Percentiles rank a stretch among this genome's conserved stretches.
Evolutionary conservation across 2,329 filamentous ascomycete species (phyloP).

Genomic region (Waltergamsia citrina): DNA sequence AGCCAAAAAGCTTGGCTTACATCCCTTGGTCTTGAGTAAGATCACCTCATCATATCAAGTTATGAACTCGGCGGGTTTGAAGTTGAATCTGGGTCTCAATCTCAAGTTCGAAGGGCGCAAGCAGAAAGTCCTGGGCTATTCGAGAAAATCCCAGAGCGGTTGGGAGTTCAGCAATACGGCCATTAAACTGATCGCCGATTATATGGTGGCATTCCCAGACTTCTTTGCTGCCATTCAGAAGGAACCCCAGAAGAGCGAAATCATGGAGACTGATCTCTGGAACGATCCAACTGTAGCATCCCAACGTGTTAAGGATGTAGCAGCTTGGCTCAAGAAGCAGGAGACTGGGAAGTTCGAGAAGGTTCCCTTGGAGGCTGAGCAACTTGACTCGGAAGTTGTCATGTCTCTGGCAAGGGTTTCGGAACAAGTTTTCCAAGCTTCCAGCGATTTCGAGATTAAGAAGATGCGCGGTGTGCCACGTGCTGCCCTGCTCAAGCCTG

Average conservation of each 20-base stretch:
- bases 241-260: slow-evolving; percentile 78
- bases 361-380: slow-evolving; percentile 93
- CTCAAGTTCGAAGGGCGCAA: slow-evolving; percentile 96
- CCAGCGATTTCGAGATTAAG: slow-evolving; percentile 48
- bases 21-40: slow-evolving; percentile 85
- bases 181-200: slow-evolving; percentile 69
- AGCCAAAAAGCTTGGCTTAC: slow-evolving; percentile 69
- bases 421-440: slow-evolving; percentile 48
- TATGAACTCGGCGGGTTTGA: slow-evolving; percentile 64
- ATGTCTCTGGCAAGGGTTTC: slow-evolving; percentile 69
- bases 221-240: slow-evolving; percentile 84
- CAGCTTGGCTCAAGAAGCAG: slow-evolving; percentile 82
- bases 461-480: slow-evolving; percentile 76
- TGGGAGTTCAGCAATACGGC: slow-evolving; percentile 95
- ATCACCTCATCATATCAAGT: slow-evolving; percentile 92
- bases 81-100: slow-evolving; percentile 87
- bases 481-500: slow-evolving; percentile 81
- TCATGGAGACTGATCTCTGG: slow-evolving; percentile 81
- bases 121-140: slow-evolving; percentile 91
- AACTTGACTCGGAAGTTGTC: slow-evolving; percentile 87
- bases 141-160: slow-evolving; percentile 71
- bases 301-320: slow-evolving; percentile 84
- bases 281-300: slow-evolving; percentile 61
- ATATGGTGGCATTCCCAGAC: slow-evolving; percentile 90
- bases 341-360: slow-evolving; percentile 88